A percentile compares a stretch with the other conserved stretches of the same genome.
Conservation (phyloP, 2,329 filamentous ascomycete species). For the Colletotrichum sublineola region DNA sequence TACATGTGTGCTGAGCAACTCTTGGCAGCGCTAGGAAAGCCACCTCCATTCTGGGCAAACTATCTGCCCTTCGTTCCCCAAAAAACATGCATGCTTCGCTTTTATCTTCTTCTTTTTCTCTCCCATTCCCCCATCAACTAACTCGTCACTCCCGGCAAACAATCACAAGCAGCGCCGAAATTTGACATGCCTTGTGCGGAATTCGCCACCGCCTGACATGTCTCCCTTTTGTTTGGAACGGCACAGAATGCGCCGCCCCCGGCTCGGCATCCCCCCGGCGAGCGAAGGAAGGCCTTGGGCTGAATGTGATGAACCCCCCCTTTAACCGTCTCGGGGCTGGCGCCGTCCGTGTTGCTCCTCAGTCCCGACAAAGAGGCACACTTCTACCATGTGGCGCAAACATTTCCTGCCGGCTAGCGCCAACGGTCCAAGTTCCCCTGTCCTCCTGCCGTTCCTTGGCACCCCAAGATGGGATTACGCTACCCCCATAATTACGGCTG, state of each 20-base stretch:
- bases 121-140: not conserved
- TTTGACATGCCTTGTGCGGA: too few species aligned
- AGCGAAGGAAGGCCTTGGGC: too few species aligned
- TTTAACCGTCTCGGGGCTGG: conserved; percentile 27
- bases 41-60: not conserved
- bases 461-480: not conserved
- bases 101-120: not conserved
- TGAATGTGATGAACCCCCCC: conserved; percentile 9
- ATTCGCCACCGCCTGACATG: not conserved
- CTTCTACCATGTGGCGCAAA: conserved; percentile 5
- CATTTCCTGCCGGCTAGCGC: conserved; percentile 12
- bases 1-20: not conserved
- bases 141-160: not conserved
- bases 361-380: conserved; percentile 9
- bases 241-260: not conserved
- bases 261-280: not conserved
- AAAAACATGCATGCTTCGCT: not conserved
- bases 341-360: conserved; percentile 1
- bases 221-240: conserved; percentile 12
- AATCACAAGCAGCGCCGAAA: not conserved
- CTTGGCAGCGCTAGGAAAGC: not conserved
- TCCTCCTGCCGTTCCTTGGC: not conserved
- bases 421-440: conserved; percentile 12
- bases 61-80: not conserved
- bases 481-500: conserved; percentile 24